Conservation (phyloP, 192 early-diverging fungal species). For the Pilobolus umbonatus region DNA sequence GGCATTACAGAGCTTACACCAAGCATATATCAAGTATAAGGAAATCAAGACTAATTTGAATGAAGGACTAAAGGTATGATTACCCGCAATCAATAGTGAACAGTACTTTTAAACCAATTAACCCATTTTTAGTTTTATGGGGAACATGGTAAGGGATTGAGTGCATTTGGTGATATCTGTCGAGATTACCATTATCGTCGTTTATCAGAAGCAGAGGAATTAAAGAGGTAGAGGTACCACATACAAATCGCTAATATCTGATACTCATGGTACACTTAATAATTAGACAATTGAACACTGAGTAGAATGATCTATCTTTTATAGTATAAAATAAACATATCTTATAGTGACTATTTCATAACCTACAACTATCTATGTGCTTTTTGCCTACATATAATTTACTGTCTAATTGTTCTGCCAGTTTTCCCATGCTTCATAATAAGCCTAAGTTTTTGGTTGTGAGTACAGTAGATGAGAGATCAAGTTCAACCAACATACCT, state of each 20-base stretch:
- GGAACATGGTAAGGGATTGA: constrained; percentile 60
- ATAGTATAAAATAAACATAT: neutral
- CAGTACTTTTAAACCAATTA: too few relatives aligned
- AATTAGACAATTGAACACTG: neutral
- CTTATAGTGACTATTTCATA: neutral
- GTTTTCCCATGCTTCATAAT: constrained; percentile 33
- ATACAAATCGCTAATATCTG: neutral
- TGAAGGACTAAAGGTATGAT: constrained; percentile 68
- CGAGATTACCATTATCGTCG: constrained; percentile 68
- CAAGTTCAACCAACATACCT: constrained; percentile 22
- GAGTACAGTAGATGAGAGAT: too few relatives aligned
- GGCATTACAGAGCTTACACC: constrained; percentile 72
- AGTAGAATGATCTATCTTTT: constrained; percentile 1
- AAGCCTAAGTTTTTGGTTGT: constrained; percentile 18
- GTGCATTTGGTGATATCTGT: constrained; percentile 56
- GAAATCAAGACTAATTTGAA: constrained; percentile 70
- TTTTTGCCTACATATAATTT: neutral
- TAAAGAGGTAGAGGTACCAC: constrained; percentile 30
- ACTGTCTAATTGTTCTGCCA: constrained; percentile 18
- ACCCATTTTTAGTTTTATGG: constrained; percentile 56
- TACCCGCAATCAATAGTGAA: neutral
- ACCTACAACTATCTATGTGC: neutral
- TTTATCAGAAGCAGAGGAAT: constrained; percentile 59
- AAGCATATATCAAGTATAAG: constrained; percentile 67
- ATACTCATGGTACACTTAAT: neutral